Evolutionary conservation across 768 basidiomycete species (phyloP).

Genomic region (Mycena kentingensis): DNA sequence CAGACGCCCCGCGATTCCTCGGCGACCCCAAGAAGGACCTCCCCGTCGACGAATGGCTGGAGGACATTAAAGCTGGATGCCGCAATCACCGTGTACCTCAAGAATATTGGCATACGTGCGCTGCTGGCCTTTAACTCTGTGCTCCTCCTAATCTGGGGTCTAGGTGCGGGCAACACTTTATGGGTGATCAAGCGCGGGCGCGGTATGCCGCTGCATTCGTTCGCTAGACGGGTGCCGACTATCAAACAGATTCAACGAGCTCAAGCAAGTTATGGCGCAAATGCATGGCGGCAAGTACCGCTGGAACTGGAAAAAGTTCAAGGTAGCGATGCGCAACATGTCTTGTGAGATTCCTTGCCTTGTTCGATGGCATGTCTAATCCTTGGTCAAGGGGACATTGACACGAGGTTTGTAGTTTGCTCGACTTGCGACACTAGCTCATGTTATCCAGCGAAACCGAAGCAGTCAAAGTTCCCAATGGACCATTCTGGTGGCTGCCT

Average conservation of each 20-base stretch:
- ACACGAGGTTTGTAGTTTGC: conserved; percentile 32
- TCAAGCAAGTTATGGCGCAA: conserved; percentile 73
- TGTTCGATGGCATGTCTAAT: conserved; percentile 1
- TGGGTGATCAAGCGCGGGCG: conserved; percentile 68
- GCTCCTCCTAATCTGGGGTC: neutral
- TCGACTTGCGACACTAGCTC: neutral
- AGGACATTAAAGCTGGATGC: conserved; percentile 72
- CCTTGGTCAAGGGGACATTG: conserved; percentile 61
- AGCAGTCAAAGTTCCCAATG: conserved; percentile 51
- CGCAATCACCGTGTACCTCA: conserved; percentile 69
- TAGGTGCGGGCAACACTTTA: conserved; percentile 71
- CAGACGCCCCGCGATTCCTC: conserved; percentile 62
- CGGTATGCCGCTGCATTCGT: conserved; percentile 36
- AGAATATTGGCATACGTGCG: conserved; percentile 71
- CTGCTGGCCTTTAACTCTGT: neutral
- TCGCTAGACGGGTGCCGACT: neutral
- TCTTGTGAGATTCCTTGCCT: conserved; percentile 57
- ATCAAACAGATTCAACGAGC: conserved; percentile 53
- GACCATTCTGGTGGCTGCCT: conserved; percentile 20
- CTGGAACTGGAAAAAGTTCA: conserved; percentile 86
- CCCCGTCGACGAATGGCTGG: conserved; percentile 73
- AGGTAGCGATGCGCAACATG: conserved; percentile 77
- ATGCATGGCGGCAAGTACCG: conserved; percentile 76
- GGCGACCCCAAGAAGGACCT: conserved; percentile 71
- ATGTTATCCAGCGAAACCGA: conserved; percentile 45